Evolutionary conservation across 768 basidiomycete species (phyloP), one percentile per base, ranked within the genome.

Genomic region (Hypholoma fasciculare): DNA sequence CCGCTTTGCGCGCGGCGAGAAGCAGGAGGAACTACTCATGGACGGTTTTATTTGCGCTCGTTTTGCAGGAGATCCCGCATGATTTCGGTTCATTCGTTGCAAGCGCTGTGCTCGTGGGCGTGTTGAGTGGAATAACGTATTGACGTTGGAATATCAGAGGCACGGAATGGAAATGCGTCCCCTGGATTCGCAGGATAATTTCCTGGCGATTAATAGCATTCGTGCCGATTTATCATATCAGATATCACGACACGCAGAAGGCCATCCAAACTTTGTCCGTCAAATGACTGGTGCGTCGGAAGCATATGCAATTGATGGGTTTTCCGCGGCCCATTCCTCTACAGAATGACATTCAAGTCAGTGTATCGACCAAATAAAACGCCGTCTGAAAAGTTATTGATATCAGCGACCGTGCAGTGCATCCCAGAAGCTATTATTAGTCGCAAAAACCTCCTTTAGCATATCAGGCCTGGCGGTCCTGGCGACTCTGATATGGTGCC

Each of bases 341-440:
- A 12, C 57, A 61, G 23, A 56, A 66, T 2, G 78, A 76, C 48
- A 65, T 65, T 27, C 58, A 64, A 44, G 61, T 59, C 49, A 39
- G 59, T 20, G 7, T 37, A 16, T 12, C 26, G 5, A 1, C 14
- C 3, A 16, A 26, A 8, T 11, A 14, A 16, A 4, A 19, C 8
- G 4, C 3, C n/a, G 17, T 20, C 12, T n/a, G 26, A 38, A 0
- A 0, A 54, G 19, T 14, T 26, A 38, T 39, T 23, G 23, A 23
- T 23, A 23, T 23, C 23, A 4, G 4, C 16, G 34, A 4, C n/a
- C 27, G 11, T 36, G 73, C 19, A 78, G 55, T 69, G 71, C n/a
- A 60, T 80, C 36, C 78, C 76, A 0, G 74, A 77, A 40, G 61
- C 75, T n/a, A 65, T n/a, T n/a, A n/a, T n/a, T n/a, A n/a, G n/a